Evolutionary conservation across 352 stramenopile species (phyloP).

Genomic region (Phytopythium boreale): DNA sequence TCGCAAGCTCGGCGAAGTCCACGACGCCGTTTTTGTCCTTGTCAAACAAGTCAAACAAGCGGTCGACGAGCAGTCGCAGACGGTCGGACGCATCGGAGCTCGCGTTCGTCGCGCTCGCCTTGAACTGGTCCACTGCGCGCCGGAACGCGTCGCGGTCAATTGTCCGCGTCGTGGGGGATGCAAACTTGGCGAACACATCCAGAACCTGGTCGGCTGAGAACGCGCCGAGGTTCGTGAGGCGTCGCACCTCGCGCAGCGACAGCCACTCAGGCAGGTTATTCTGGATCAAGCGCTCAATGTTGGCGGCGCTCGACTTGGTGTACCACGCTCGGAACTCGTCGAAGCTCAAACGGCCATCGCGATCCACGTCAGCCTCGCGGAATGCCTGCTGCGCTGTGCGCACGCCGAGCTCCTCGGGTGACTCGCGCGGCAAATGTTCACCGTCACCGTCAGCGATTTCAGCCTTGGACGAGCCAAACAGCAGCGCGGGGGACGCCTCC

Average conservation of each 20-base stretch:
- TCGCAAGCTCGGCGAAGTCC: constrained; percentile 79
- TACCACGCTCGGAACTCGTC: constrained; percentile 84
- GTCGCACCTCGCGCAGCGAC: constrained; percentile 69
- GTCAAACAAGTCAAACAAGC: constrained; percentile 82
- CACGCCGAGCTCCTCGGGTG: constrained; percentile 51
- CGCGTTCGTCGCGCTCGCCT: constrained; percentile 16
- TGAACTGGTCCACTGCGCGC: constrained; percentile 58
- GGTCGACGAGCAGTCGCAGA: constrained; percentile 62
- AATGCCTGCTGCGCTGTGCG: constrained; percentile 78
- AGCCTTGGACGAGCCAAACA: constrained; percentile 10
- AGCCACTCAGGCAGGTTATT: constrained; percentile 79
- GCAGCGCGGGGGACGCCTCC: constrained; percentile 52
- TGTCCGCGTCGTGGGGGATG: constrained; percentile 49
- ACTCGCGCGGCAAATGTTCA: constrained; percentile 46
- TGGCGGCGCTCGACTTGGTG: constrained; percentile 60
- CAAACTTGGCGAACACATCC: constrained; percentile 71
- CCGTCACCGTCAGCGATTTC: background rate
- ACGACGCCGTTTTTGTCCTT: constrained; percentile 76
- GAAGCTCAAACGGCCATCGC: constrained; percentile 70
- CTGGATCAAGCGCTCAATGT: constrained; percentile 77
- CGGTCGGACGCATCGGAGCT: constrained; percentile 32
- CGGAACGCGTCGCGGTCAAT: constrained; percentile 68
- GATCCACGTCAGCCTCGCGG: constrained; percentile 60
- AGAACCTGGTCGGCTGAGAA: constrained; percentile 74
- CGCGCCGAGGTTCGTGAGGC: constrained; percentile 69